Evolutionary conservation across 352 stramenopile genomes (phyloP).

Genomic region (Phytopythium litorale): DNA sequence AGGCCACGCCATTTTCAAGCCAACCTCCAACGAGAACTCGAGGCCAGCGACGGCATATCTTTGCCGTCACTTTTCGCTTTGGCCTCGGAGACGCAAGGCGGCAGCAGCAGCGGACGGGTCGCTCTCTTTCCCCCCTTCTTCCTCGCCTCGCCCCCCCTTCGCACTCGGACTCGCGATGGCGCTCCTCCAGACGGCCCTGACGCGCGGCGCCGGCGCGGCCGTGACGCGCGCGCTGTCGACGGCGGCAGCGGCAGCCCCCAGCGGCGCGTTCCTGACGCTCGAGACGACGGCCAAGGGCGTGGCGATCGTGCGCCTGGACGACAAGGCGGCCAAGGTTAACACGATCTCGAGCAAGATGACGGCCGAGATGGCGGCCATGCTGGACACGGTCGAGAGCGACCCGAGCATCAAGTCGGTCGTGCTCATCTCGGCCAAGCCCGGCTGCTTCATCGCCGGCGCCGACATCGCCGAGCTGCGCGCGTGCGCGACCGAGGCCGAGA

Average conservation of each 20-base stretch:
- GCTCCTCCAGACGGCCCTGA: conserved; percentile 5
- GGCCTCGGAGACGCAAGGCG: neutral
- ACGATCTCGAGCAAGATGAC: conserved; percentile 91
- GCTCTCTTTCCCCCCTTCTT: too few relatives aligned
- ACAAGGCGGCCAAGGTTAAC: conserved; percentile 91
- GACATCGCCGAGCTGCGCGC: conserved; percentile 96
- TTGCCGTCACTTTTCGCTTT: conserved; percentile 7
- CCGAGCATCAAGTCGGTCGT: conserved; percentile 94
- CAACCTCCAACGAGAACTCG: neutral
- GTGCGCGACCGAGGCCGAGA: conserved; percentile 89
- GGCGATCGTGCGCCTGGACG: conserved; percentile 91
- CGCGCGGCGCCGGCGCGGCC: conserved; percentile 5
- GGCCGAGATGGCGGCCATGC: conserved; percentile 83
- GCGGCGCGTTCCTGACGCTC: conserved; percentile 83
- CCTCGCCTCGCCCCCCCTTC: too few relatives aligned
- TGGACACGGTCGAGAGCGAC: conserved; percentile 88
- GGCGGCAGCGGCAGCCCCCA: conserved; percentile 22
- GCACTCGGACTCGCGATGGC: too few relatives aligned
- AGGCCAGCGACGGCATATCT: neutral
- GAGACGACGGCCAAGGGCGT: conserved; percentile 87
- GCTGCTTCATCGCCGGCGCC: conserved; percentile 97
- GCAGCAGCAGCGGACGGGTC: neutral
- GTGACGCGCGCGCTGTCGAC: conserved; percentile 21
- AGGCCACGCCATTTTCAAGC: too few relatives aligned
- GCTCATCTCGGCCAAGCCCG: conserved; percentile 96